Conservation (phyloP, 78 protist genomes). For the Cavenderia fasciculata region DNA sequence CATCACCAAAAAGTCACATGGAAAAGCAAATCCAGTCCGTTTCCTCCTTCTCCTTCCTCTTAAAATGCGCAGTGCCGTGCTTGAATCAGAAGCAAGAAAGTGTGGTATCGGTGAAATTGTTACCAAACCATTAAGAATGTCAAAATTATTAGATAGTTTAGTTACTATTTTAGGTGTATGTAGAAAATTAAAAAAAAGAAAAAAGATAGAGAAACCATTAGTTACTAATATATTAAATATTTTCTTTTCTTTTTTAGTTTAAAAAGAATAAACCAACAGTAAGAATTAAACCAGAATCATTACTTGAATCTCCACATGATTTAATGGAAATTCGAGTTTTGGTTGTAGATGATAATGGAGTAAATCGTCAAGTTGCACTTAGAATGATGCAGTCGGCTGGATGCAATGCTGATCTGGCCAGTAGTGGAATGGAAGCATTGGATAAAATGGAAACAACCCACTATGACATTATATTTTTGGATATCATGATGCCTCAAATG, state of each 20-base stretch:
- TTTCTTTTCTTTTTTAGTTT: too few relatives aligned
- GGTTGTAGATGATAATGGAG: constrained; percentile 62
- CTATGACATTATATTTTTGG: constrained; percentile 38
- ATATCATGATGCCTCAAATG: constrained; percentile 64
- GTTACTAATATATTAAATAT: too few relatives aligned
- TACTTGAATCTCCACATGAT: constrained; percentile 4
- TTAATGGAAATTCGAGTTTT: constrained; percentile 1
- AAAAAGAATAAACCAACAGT: too few relatives aligned
- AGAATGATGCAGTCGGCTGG: constrained; percentile 49
- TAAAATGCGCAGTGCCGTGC: background rate
- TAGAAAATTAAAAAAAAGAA: too few relatives aligned
- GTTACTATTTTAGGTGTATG: constrained; percentile 1
- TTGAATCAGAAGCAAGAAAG: background rate
- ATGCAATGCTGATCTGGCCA: constrained; percentile 17
- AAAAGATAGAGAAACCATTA: too few relatives aligned
- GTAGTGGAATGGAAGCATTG: constrained; percentile 57
- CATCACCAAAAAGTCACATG: background rate
- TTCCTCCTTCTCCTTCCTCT: background rate
- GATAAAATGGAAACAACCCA: background rate
- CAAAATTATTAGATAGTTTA: background rate
- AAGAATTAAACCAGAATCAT: background rate
- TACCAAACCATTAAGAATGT: constrained; percentile 28
- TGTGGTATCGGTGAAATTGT: constrained; percentile 3
- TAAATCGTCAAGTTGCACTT: constrained; percentile 5
- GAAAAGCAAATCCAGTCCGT: background rate